These are phyloP conservation scores for Phlyctochytrium planicorne DNA, from an alignment of 192 early-diverging fungal species.

Conservation along the genomic window DNA sequence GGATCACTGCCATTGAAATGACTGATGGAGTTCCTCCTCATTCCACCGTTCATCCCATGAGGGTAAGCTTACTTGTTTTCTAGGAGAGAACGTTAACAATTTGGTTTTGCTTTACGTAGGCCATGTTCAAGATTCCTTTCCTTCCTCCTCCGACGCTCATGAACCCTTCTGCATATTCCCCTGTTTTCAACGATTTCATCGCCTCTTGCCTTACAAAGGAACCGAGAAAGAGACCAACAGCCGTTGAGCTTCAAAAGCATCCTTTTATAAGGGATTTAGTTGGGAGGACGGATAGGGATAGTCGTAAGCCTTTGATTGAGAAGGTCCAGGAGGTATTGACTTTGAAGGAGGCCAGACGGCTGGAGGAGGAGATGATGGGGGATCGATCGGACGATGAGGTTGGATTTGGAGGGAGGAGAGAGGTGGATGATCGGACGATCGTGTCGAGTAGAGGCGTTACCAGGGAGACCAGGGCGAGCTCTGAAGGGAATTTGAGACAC, in stretches of 20 bases:
- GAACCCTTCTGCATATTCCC: conserved; percentile 8
- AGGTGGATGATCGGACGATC: no score
- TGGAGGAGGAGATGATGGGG: background rate
- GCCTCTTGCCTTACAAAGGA: conserved; percentile 40
- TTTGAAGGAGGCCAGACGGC: background rate
- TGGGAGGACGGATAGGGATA: conserved; percentile 7
- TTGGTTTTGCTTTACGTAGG: conserved; percentile 14
- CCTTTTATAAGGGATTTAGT: conserved; percentile 30
- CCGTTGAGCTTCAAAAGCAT: conserved; percentile 31
- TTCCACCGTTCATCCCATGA: conserved; percentile 40
- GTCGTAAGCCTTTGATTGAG: conserved; percentile 18
- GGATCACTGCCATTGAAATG: conserved; percentile 96
- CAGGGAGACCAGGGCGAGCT: background rate
- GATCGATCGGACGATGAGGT: background rate
- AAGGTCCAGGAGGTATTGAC: conserved; percentile 16
- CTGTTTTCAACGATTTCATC: conserved; percentile 37
- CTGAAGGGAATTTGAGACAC: background rate
- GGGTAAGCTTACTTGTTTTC: conserved; percentile 25
- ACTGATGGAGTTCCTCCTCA: conserved; percentile 58
- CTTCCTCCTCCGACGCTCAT: conserved; percentile 37
- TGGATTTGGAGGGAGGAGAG: background rate
- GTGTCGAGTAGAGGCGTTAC: background rate
- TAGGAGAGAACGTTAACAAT: background rate
- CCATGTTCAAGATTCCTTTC: conserved; percentile 51
- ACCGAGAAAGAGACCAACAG: conserved; percentile 30